phyloP scores from a whole-genome alignment of 768 basidiomycete genomes.

The Naganishia friedmannii region DNA sequence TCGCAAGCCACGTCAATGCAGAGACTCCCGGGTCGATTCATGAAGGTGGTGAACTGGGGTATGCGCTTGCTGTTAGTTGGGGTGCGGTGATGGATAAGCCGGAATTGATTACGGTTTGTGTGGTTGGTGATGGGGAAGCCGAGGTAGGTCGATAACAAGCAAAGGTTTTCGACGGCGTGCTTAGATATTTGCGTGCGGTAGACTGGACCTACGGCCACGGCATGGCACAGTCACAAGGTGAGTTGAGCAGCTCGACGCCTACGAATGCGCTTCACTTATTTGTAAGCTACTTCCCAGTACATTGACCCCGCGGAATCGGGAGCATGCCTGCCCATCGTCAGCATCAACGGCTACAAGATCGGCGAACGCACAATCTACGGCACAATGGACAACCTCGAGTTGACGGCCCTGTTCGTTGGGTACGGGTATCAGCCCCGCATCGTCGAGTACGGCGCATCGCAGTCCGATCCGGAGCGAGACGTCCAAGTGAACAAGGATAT shows the following conservation, averaged over 20 bases:
- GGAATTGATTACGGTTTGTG: conserved; percentile 71
- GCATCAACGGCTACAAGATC: conserved; percentile 68
- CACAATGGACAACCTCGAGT: conserved; percentile 83
- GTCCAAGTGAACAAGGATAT: conserved; percentile 66
- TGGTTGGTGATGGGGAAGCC: conserved; percentile 79
- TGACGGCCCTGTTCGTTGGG: conserved; percentile 54
- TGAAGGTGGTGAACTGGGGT: conserved; percentile 83
- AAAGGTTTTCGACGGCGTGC: too few species aligned
- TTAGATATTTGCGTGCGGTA: conserved; percentile 34
- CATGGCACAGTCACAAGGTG: conserved; percentile 14
- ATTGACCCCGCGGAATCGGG: conserved; percentile 86
- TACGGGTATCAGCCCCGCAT: conserved; percentile 88
- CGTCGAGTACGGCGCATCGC: conserved; percentile 58
- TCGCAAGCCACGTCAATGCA: conserved; percentile 67
- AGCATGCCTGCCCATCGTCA: conserved; percentile 84
- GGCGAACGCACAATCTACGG: conserved; percentile 85
- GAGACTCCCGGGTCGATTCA: conserved; percentile 87
- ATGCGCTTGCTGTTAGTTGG: conserved; percentile 78
- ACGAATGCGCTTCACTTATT: conserved; percentile 31
- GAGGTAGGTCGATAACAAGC: not conserved
- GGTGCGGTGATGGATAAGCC: conserved; percentile 91
- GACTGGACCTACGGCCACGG: conserved; percentile 7
- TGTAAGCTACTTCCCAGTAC: conserved; percentile 60
- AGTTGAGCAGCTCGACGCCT: conserved; percentile 35
- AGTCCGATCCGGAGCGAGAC: conserved; percentile 53